A percentile compares a stretch with the other conserved stretches of the same genome.
These are phyloP conservation scores for Podospora fimiseda DNA, from an alignment of 495 filamentous ascomycete genomes.

Conservation along the genomic window DNA sequence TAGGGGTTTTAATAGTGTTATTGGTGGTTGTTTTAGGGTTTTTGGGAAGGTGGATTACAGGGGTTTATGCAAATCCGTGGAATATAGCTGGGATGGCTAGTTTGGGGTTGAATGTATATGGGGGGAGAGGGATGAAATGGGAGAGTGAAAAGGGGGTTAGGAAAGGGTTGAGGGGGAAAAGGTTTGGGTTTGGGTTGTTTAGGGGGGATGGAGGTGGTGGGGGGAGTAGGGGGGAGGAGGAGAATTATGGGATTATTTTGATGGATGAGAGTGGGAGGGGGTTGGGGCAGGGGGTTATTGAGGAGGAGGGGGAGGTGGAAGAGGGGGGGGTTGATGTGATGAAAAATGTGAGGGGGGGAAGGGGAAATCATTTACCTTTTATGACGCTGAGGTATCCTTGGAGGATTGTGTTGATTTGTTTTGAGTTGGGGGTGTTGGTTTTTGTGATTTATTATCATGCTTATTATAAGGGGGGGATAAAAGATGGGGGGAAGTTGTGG, in stretches of 20 bases:
- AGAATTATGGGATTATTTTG: constrained; percentile 29
- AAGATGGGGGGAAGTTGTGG: constrained; percentile 22
- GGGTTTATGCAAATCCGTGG: constrained; percentile 31
- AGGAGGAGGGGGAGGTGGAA: no score
- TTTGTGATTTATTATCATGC: constrained; percentile 30
- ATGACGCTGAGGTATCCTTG: constrained; percentile 24
- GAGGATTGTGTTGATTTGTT: constrained; percentile 20
- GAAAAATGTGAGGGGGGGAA: constrained; percentile 1
- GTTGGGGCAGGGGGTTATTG: constrained; percentile 8
- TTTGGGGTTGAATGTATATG: constrained; percentile 16
- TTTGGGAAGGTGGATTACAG: constrained; percentile 20
- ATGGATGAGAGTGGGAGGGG: constrained; percentile 24
- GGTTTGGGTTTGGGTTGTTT: constrained; percentile 25
- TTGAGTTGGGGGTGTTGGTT: constrained; percentile 22
- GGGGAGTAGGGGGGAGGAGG: constrained; percentile 11
- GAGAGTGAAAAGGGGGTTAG: constrained; percentile 15
- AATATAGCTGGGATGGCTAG: constrained; percentile 29
- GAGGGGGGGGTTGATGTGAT: background rate
- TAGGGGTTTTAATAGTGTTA: constrained; percentile 20
- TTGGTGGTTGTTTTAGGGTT: constrained; percentile 19
- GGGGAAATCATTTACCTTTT: constrained; percentile 19
- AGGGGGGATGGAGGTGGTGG: no score
- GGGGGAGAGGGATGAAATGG: constrained; percentile 16
- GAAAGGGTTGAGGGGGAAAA: constrained; percentile 13
- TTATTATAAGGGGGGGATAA: constrained; percentile 24